Percentiles rank a stretch among this genome's conserved stretches.
phyloP scores from a whole-genome alignment of 495 filamentous ascomycete species.

The Ramalina intermedia region DNA sequence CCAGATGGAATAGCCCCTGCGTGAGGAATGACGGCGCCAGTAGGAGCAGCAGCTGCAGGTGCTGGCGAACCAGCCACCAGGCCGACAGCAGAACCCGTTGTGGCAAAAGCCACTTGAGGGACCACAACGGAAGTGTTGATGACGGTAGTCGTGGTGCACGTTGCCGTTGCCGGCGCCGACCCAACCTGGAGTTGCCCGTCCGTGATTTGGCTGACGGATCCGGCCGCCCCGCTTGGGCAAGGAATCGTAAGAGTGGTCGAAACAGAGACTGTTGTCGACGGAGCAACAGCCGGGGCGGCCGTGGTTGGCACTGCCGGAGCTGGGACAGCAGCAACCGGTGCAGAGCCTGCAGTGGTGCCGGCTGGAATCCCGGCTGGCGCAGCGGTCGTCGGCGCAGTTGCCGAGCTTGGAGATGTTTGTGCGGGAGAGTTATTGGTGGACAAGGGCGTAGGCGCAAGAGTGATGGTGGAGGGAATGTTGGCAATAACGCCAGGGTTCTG shows the following conservation, averaged over 20 bases:
- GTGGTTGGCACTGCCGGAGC: conserved; percentile 27
- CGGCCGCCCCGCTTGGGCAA: conserved; percentile 26
- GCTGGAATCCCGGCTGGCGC: conserved; percentile 12
- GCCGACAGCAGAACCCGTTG: conserved; percentile 32
- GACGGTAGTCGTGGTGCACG: conserved; percentile 36
- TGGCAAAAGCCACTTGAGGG: conserved; percentile 62
- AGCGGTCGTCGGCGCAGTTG: conserved; percentile 17
- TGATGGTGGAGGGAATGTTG: conserved; percentile 46
- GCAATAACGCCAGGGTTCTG: conserved; percentile 79
- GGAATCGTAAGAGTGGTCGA: conserved; percentile 50
- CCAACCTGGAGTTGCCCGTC: conserved; percentile 10
- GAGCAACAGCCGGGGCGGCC: conserved; percentile 23
- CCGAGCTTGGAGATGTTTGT: conserved; percentile 18
- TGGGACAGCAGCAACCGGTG: conserved; percentile 14
- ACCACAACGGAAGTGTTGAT: conserved; percentile 51
- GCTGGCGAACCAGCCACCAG: conserved; percentile 36
- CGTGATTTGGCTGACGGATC: conserved; percentile 7
- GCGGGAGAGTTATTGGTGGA: conserved; percentile 13
- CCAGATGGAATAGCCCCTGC: neutral
- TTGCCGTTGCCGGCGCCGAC: conserved; percentile 13
- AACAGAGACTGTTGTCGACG: conserved; percentile 27
- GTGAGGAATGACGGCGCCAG: neutral
- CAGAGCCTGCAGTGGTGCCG: conserved; percentile 24
- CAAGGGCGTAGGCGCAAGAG: conserved; percentile 32
- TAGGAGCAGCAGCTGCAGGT: conserved; percentile 18